Evolutionary conservation across 805 yeast species (phyloP), one percentile per base, ranked within the genome.

Genomic region (Saccharomycopsis sp.): DNA sequence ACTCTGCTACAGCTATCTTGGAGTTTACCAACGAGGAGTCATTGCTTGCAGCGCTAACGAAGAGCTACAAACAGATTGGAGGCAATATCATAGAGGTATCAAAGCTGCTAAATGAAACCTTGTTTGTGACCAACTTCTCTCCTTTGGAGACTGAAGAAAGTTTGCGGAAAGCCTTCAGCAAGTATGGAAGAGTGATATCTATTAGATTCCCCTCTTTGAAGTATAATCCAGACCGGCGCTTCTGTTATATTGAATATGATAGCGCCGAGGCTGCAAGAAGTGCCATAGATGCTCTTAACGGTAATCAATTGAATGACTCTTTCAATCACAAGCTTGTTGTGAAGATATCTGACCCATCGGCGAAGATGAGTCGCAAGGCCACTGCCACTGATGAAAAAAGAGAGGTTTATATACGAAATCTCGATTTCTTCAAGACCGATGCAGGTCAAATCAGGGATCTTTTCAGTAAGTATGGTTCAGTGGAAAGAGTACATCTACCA

Each of bases 51-150:
- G 88, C 90, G 0, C 68, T 85, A 51, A 83, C 91, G 0, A 83
- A 79, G 61, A 80, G 82, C 34, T 74, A 70, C 58, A 85, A 85
- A 64, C 65, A 59, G 8, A 57, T 85, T 0, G 74, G 73, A 0
- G 79, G 74, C 0, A 55, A 65, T 1, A 75, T 73, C 44, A 71
- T 89, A 0, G 53, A 64, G 2, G 86, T 89, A 0, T 67, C 66
- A 2, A 69, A 78, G 40, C 68, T 81, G 1, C 65, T 70, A 20
- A 72, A 78, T 14, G 72, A 80, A 41, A 85, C 90, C 0, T 58
- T 89, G 0, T 89, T 89, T 85, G 82, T 84, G 1, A 80, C 91
- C 0, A 89, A 89, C 64, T 88, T 79, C 64, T 91, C 95, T 0
- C 85, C 89, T 1, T 64, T 71, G 0, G 78, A 67, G 58, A 73